Conservation (phyloP, 2,329 filamentous ascomycete genomes). For the Aspergillus sp. region DNA sequence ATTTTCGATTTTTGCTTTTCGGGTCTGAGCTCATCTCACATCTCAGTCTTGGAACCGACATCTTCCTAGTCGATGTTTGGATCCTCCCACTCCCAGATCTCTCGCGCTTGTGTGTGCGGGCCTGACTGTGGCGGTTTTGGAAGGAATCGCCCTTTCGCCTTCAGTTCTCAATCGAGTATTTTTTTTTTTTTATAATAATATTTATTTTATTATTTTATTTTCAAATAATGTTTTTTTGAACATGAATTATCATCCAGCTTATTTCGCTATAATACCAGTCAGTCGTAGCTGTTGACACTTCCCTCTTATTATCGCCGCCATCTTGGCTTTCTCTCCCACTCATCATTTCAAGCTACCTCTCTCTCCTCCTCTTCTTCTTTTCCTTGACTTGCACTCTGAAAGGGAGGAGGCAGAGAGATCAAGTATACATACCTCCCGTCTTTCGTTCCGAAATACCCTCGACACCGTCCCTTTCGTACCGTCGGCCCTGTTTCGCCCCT, state of each 20-base stretch:
- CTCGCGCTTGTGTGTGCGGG: slow-evolving; percentile 20
- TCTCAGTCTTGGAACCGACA: slow-evolving; percentile 16
- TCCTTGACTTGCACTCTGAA: slow-evolving; percentile 15
- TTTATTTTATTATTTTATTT: slow-evolving; percentile 13
- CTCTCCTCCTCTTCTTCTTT: slow-evolving; percentile 16
- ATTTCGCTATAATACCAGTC: slow-evolving; percentile 5
- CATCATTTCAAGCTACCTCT: slow-evolving; percentile 6
- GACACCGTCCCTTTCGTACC: not conserved
- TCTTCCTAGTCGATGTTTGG: slow-evolving; percentile 17
- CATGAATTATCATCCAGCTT: not conserved
- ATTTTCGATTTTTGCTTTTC: not conserved
- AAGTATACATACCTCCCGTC: not conserved
- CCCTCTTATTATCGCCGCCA: slow-evolving; percentile 19
- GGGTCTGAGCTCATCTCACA: slow-evolving; percentile 23
- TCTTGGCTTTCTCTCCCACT: slow-evolving; percentile 16
- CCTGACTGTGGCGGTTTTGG: slow-evolving; percentile 22
- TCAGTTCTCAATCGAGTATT: slow-evolving; percentile 3
- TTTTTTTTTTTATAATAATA: slow-evolving; percentile 13
- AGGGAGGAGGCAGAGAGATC: slow-evolving; percentile 9
- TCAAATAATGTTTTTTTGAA: slow-evolving; percentile 10
- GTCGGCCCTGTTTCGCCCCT: slow-evolving; percentile 4
- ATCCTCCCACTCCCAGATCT: slow-evolving; percentile 14
- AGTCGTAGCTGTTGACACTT: slow-evolving; percentile 12
- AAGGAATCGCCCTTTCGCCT: slow-evolving; percentile 12
- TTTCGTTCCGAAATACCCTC: not conserved